Evolutionary conservation across 2,329 filamentous ascomycete genomes (phyloP).

Genomic region (Talaromyces sp.): DNA sequence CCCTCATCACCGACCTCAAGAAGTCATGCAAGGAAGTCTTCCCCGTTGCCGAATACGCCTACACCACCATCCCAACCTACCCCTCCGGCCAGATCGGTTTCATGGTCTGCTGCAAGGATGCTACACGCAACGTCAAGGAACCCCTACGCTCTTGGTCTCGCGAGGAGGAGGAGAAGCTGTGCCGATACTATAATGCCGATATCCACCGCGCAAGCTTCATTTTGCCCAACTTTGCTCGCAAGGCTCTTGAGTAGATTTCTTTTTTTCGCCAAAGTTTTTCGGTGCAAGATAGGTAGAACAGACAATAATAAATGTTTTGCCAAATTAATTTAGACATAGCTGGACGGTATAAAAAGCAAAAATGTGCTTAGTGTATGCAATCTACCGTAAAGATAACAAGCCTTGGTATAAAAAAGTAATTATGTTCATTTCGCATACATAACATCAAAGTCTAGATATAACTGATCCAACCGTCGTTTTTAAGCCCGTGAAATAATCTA

Average conservation of each 20-base stretch:
- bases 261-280: background rate
- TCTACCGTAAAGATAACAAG: background rate
- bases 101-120: slow-evolving; percentile 99
- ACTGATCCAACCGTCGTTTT: background rate
- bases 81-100: slow-evolving; percentile 98
- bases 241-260: slow-evolving; percentile 49
- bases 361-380: background rate
- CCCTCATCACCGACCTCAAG: slow-evolving; percentile 90
- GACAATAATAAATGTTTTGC: background rate
- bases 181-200: slow-evolving; percentile 95
- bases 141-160: slow-evolving; percentile 75
- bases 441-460: slow-evolving; percentile 14
- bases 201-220: slow-evolving; percentile 95
- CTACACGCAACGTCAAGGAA: slow-evolving; percentile 74
- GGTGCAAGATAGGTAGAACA: background rate
- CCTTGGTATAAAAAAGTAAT: background rate
- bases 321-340: background rate
- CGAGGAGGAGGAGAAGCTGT: slow-evolving; percentile 89
- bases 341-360: background rate
- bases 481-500: slow-evolving; percentile 49
- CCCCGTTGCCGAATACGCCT: slow-evolving; percentile 95
- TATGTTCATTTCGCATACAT: slow-evolving; percentile 16
- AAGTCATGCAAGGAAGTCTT: slow-evolving; percentile 96
- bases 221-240: slow-evolving; percentile 87
- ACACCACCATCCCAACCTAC: slow-evolving; percentile 98